Evolutionary conservation across 2,329 filamentous ascomycete genomes (phyloP), one percentile per base, ranked within the genome.

Genomic region (Aspergillus tanneri): DNA sequence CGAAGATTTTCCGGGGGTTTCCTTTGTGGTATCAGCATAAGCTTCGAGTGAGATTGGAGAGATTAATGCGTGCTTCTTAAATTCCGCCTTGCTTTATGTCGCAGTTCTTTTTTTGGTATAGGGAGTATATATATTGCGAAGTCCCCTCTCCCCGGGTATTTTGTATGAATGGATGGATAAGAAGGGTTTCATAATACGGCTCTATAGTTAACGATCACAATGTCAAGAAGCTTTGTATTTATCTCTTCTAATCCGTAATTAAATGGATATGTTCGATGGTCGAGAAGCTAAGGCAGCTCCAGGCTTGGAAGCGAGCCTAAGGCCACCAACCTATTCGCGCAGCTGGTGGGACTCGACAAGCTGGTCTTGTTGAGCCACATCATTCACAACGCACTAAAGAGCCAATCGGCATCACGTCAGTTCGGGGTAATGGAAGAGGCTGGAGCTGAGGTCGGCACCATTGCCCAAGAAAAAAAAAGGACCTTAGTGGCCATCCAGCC

Each of bases 21-120:
- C 85, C 86, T n/a, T 70, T 81, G 57, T 88, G 84, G 84, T 75
- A 83, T 60, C 75, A 83, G 67, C 73, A 78, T 56, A 60, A 66
- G 12, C n/a, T 80, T 49, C 70, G 84, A 53, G 71, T 74, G 49
- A 38, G 52, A 22, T 48, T 64, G 56, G 65, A 68, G 58, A 55
- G 54, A 38, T 52, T 60, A 47, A 63, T 64, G 54, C 43, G 63
- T 24, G 54, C 54, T 41, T 52, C 36, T 41, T 6, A 18, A n/a
- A n/a, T n/a, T n/a, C n/a, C n/a, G n/a, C n/a, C n/a, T 28, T 28
- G 7, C 25, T 28, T n/a, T 28, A 8, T 28, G 8, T 28, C 25
- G 7, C 25, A 8, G 7, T n/a, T n/a, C n/a, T n/a, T n/a, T n/a
- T n/a, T n/a, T n/a, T n/a, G n/a, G n/a, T n/a, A n/a, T n/a, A n/a